A percentile compares a stretch with the other conserved stretches of the same genome.
phyloP scores from a whole-genome alignment of 2,329 filamentous ascomycete species.

The Colletotrichum kahawae region DNA sequence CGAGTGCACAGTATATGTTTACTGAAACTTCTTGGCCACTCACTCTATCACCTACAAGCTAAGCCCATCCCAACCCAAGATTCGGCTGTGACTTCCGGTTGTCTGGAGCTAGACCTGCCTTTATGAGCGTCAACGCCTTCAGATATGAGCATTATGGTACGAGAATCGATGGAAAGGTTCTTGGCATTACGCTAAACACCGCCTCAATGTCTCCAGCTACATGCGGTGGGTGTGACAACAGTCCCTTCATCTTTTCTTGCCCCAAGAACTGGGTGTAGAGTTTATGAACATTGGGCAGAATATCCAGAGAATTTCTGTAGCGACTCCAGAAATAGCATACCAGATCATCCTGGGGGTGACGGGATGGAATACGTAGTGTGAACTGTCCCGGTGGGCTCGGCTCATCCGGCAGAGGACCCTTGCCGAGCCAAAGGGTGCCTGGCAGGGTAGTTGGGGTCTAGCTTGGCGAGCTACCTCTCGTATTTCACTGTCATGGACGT shows the following conservation, averaged over 20 bases:
- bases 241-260: not conserved
- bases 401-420: not conserved
- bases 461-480: not conserved
- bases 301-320: not conserved
- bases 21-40: not conserved
- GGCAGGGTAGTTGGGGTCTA: not conserved
- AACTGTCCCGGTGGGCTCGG: not conserved
- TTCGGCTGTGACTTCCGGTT: not conserved
- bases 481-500: not conserved
- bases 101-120: not conserved
- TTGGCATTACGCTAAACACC: not conserved
- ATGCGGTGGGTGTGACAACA: not conserved
- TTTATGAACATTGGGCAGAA: not conserved
- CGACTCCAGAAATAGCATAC: not conserved
- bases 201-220: not conserved
- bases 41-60: not conserved
- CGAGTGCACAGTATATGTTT: not conserved
- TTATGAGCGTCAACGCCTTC: not conserved
- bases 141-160: not conserved
- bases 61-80: not conserved
- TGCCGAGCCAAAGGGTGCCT: not conserved
- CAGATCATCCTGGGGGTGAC: not conserved
- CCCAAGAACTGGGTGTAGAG: not conserved
- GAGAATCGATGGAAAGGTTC: not conserved
- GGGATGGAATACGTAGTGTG: not conserved